These are phyloP conservation scores for Boletus speciosus DNA, from an alignment of 768 basidiomycete genomes.

Conservation along the genomic window DNA sequence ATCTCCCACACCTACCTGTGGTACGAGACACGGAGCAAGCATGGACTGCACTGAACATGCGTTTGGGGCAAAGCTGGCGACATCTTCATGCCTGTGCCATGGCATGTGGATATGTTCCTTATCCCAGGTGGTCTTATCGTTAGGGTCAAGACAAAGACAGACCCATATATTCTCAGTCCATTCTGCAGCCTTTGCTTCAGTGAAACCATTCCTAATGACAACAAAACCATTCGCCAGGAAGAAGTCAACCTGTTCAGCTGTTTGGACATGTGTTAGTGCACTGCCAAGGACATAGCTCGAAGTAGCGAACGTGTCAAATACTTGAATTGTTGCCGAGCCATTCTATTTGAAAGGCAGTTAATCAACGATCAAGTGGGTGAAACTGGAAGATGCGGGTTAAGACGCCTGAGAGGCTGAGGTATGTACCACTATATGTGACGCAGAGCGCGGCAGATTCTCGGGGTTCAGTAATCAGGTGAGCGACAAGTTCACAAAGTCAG, in stretches of 20 bases:
- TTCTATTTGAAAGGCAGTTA: background rate
- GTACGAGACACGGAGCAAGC: background rate
- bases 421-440: background rate
- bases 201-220: slow-evolving; percentile 50
- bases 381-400: background rate
- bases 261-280: background rate
- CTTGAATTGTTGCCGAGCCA: background rate
- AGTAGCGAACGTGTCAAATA: slow-evolving; percentile 36
- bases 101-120: slow-evolving; percentile 55
- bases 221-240: slow-evolving; percentile 57
- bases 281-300: background rate
- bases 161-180: slow-evolving; percentile 52
- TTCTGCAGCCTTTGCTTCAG: slow-evolving; percentile 42
- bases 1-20: background rate
- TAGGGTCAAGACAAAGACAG: slow-evolving; percentile 48
- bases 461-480: slow-evolving; percentile 2
- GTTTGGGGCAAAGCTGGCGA: slow-evolving; percentile 52
- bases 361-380: background rate
- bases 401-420: background rate
- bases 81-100: slow-evolving; percentile 37
- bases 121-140: slow-evolving; percentile 55
- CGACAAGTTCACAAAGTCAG: background rate
- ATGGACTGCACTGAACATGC: slow-evolving; percentile 21
- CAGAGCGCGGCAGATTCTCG: background rate
- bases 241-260: slow-evolving; percentile 48